A percentile compares a stretch with the other conserved stretches of the same genome.
Conservation (phyloP, 2,329 filamentous ascomycete genomes). For the Cercospora sesami region DNA sequence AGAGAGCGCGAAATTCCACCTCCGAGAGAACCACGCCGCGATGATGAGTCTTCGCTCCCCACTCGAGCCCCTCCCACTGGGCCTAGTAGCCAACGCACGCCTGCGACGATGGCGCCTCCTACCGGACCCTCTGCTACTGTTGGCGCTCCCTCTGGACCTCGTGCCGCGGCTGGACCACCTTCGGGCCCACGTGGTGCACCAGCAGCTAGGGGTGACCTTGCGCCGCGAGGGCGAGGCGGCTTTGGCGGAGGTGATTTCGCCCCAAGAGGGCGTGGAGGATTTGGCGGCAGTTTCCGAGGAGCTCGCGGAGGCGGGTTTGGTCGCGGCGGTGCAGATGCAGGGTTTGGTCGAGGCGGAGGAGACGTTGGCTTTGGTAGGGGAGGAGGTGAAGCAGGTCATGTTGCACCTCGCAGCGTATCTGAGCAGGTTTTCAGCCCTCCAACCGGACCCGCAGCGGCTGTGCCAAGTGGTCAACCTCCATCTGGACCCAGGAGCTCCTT, state of each 20-base stretch:
- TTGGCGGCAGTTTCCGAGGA: constrained; percentile 40
- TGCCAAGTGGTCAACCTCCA: constrained; percentile 31
- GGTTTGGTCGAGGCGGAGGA: constrained; percentile 11
- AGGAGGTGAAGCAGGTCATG: constrained; percentile 17
- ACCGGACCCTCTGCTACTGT: constrained; percentile 34
- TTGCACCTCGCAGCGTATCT: constrained; percentile 13
- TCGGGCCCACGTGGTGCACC: constrained; percentile 37
- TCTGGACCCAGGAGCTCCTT: constrained; percentile 38
- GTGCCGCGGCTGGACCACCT: constrained; percentile 32
- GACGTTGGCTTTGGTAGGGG: constrained; percentile 14
- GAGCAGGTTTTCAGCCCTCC: constrained; percentile 20
- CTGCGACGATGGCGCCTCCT: constrained; percentile 32
- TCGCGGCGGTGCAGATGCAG: constrained; percentile 16
- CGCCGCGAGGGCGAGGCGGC: constrained; percentile 42
- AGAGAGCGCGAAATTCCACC: constrained; percentile 30
- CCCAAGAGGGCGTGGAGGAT: constrained; percentile 32
- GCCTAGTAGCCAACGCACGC: constrained; percentile 28
- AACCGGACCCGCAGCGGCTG: constrained; percentile 18
- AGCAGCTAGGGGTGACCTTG: constrained; percentile 42
- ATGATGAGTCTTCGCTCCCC: constrained; percentile 29
- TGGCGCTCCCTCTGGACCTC: constrained; percentile 39
- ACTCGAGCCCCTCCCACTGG: constrained; percentile 34
- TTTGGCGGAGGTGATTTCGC: constrained; percentile 37
- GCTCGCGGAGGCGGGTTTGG: constrained; percentile 32
- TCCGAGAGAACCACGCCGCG: constrained; percentile 34